Conservation (phyloP, 164 flowering plant species). For the Chimonanthus praecox region DNA sequence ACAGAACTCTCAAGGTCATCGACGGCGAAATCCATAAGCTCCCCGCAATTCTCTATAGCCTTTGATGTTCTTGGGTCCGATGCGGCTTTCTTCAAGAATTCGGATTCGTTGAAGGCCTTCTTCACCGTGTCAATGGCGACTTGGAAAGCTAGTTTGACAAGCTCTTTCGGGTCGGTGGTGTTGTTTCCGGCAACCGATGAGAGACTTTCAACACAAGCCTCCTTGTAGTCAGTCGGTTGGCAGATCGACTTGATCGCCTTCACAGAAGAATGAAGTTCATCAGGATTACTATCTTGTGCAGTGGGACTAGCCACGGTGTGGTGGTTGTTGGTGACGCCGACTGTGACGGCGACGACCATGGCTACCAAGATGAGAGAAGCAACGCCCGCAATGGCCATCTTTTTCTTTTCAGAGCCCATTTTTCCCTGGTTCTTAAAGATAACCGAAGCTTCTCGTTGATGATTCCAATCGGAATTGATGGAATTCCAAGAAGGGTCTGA, state of each 20-base stretch:
- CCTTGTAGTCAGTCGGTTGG: conserved; percentile 49
- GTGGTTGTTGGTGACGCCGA: conserved; percentile 20
- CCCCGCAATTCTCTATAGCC: conserved; percentile 34
- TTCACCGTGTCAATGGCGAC: conserved; percentile 29
- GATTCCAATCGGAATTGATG: no score
- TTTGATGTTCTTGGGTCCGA: conserved; percentile 37
- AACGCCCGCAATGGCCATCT: conserved; percentile 29
- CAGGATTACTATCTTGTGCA: not conserved
- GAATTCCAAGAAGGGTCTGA: no score
- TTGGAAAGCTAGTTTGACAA: conserved; percentile 40
- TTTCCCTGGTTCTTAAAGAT: no score
- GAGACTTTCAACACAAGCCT: conserved; percentile 43
- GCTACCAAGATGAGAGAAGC: conserved; percentile 49
- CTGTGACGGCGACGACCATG: conserved; percentile 49
- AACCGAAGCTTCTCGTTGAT: no score
- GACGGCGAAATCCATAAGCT: conserved; percentile 34
- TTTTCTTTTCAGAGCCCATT: conserved; percentile 22
- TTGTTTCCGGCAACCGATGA: conserved; percentile 23
- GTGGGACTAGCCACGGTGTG: not conserved
- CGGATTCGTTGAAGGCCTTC: conserved; percentile 31
- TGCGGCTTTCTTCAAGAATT: conserved; percentile 27
- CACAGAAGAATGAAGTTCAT: conserved; percentile 25
- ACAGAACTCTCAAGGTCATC: conserved; percentile 33
- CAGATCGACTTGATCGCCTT: conserved; percentile 54
- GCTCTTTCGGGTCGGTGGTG: conserved; percentile 52